A percentile compares a stretch with the other conserved stretches of the same genome.
phyloP scores from a whole-genome alignment of 1,284 basidiomycete species.

The Ceratobasidium sp. region DNA sequence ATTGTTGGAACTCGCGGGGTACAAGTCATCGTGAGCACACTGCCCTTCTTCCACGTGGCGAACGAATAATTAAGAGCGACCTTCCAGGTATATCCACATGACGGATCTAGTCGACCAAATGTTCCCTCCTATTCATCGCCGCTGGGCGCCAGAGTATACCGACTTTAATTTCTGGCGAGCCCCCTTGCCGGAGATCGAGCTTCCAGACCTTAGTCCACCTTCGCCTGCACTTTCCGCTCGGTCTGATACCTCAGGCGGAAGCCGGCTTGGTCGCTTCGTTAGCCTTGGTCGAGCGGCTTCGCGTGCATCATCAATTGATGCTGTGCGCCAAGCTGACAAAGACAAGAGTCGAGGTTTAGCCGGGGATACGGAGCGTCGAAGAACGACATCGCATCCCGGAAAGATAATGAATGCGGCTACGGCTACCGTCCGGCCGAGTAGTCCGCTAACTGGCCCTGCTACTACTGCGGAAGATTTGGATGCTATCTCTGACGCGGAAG shows the following conservation, averaged over 20 bases:
- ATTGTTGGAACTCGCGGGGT: conserved; percentile 91
- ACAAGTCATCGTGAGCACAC: conserved; percentile 86
- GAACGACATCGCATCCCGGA: conserved; percentile 37
- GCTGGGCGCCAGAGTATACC: conserved; percentile 88
- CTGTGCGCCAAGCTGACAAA: conserved; percentile 40
- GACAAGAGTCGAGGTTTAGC: conserved; percentile 4
- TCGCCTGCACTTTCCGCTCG: conserved; percentile 92
- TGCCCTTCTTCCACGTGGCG: conserved; percentile 1
- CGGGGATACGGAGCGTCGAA: conserved; percentile 43
- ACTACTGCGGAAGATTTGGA: conserved; percentile 49
- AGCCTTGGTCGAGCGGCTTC: conserved; percentile 46
- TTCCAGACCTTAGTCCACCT: conserved; percentile 90
- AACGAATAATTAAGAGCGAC: neutral
- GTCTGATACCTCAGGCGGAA: conserved; percentile 79
- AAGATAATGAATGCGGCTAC: conserved; percentile 21
- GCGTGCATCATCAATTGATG: conserved; percentile 42
- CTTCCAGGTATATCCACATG: conserved; percentile 86
- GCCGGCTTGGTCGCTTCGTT: conserved; percentile 71
- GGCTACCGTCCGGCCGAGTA: conserved; percentile 12
- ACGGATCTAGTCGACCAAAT: conserved; percentile 99
- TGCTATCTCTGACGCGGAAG: conserved; percentile 47
- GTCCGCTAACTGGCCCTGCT: conserved; percentile 46
- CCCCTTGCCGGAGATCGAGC: conserved; percentile 75
- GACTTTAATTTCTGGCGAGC: conserved; percentile 98
- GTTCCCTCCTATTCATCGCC: conserved; percentile 94